A percentile compares a stretch with the other conserved stretches of the same genome.
Evolutionary conservation across 179 eudicot genomes (phyloP).

Genomic region (Gypsophila paniculata): DNA sequence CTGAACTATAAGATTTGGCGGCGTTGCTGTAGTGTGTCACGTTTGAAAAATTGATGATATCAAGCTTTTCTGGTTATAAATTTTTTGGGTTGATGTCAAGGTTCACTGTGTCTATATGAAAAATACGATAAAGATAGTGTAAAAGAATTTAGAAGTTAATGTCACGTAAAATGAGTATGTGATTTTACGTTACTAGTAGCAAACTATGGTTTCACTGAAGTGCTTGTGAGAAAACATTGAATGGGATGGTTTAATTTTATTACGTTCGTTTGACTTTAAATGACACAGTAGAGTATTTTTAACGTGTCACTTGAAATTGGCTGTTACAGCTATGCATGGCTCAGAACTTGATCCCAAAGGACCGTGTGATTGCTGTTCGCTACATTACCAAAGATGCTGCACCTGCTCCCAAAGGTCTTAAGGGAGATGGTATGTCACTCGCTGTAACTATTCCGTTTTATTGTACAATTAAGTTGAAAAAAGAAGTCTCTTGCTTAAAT

Average conservation of each 20-base stretch:
- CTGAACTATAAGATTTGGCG: not conserved
- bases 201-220: too few species aligned
- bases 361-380: slow-evolving; percentile 44
- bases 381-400: slow-evolving; percentile 63
- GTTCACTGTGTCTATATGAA: too few species aligned
- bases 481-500: not conserved
- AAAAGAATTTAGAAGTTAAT: not conserved
- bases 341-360: slow-evolving; percentile 43
- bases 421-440: slow-evolving; percentile 82
- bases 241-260: not conserved
- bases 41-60: too few species aligned
- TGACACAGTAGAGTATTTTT: not conserved
- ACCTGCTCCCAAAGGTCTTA: slow-evolving; percentile 45
- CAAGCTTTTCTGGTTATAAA: too few species aligned
- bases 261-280: not conserved
- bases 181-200: not conserved
- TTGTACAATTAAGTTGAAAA: not conserved
- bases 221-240: not conserved
- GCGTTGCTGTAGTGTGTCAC: too few species aligned
- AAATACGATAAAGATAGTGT: not conserved
- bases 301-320: not conserved
- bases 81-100: too few species aligned
- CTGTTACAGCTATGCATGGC: slow-evolving; percentile 49
- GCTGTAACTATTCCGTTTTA: not conserved
- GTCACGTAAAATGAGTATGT: not conserved